Base-by-base conservation (phyloP, 225 moss, liverwort and hornwort species). In the Polytrichum formosum region DNA sequence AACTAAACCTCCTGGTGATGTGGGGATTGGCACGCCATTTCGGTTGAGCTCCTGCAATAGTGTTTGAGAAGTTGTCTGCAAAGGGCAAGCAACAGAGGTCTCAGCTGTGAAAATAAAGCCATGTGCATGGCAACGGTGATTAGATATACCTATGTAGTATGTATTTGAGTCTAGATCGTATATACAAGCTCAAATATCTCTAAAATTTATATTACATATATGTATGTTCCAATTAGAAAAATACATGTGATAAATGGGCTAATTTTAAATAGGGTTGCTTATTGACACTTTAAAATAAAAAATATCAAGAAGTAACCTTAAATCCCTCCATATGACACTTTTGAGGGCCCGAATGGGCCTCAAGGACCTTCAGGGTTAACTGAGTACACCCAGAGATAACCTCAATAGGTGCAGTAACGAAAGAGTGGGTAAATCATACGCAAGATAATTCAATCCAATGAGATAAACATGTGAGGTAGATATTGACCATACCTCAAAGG, bases 401-500 rank as follows among this genome's bases (percentile, higher is more conserved):
- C 67, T n/a, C 54, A 30, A 16, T 0, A 7, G 55, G 56, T 28
- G 31, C 59, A 74, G 27, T 53, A 21, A 35, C 54, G 23, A 59
- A 46, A 46, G 16, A 46, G 46, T 16, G 46, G 46, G 46, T 46
- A 46, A 46, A 46, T 46, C 0, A 3, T 46, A 46, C 4, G 4
- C 0, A 46, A 46, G 46, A 13, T 46, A 46, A 46, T 46, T 46
- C 13, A 46, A 46, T 46, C 13, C 46, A 31, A 31, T 7, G 31
- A 7, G 7, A 31, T 31, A 31, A 70, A 13, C 28, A 56, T 64
- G 54, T 21, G 53, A 53, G 72, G 60, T 65, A 67, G 63, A 10
- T 25, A 56, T 6, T 27, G 61, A 5, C 26, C 55, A 23, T 65
- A 80, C 82, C 79, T 79, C 82, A 78, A 76, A 53, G 28, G 75